phyloP scores from a whole-genome alignment of 2,329 filamentous ascomycete genomes.

The Diaporthe longicolla region DNA sequence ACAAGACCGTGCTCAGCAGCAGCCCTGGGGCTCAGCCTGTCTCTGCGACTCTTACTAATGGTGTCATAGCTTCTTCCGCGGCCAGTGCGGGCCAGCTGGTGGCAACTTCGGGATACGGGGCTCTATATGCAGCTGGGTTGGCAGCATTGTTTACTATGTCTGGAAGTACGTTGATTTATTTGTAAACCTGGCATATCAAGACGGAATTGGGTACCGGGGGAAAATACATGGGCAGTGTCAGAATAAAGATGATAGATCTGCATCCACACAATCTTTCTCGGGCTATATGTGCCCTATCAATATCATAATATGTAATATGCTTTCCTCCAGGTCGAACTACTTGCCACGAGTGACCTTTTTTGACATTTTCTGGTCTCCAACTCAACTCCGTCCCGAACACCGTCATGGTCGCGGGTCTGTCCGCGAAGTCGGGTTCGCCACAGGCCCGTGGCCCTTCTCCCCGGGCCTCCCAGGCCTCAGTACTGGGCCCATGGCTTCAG shows the following conservation, averaged over 20 bases:
- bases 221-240: neutral
- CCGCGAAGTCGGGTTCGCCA: slow-evolving; percentile 34
- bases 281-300: too few relatives aligned
- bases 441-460: slow-evolving; percentile 41
- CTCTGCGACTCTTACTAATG: slow-evolving; percentile 26
- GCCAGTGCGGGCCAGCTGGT: slow-evolving; percentile 28
- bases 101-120: slow-evolving; percentile 11
- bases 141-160: slow-evolving; percentile 35
- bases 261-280: neutral
- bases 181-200: slow-evolving; percentile 12
- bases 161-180: slow-evolving; percentile 34
- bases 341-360: neutral
- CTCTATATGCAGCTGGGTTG: slow-evolving; percentile 21
- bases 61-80: slow-evolving; percentile 35
- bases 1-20: slow-evolving; percentile 14
- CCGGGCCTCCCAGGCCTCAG: slow-evolving; percentile 27
- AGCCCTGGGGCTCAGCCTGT: neutral
- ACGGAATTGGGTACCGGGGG: neutral
- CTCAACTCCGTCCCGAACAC: neutral
- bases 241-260: slow-evolving; percentile 14
- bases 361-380: neutral
- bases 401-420: neutral
- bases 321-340: neutral
- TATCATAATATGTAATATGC: slow-evolving; percentile 27
- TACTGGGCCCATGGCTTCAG: slow-evolving; percentile 34